Evolutionary conservation across 345 rosid species (phyloP), one percentile per base, ranked within the genome.

Genomic region (Viola odorata): DNA sequence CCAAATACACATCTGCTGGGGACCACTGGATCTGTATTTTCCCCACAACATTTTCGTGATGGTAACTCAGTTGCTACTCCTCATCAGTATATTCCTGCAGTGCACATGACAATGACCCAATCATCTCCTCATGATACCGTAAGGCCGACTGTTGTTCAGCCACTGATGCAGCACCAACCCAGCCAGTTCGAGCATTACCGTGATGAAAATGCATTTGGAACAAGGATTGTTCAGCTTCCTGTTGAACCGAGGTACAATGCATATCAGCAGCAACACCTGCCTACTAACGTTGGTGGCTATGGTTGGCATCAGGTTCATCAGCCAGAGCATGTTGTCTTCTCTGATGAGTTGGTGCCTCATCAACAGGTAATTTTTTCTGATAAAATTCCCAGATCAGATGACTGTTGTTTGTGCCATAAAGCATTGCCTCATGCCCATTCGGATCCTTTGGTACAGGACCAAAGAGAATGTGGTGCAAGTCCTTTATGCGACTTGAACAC

Each of bases 371-470:
- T 36, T 44, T 53, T 73, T 70, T 73, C 77, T 53, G 82, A 79
- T 62, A 77, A 66, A 53, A 48, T 53, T 45, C 61, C 67, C 55
- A 74, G 67, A 65, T 63, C 75, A 47, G 94, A 86, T 12, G 92
- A 77, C 50, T 80, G 87, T 57, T 45, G 56, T 50, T 69, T 80
- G 89, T 84, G 89, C 69, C 84, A 82, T 57, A 86, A 80, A 71
- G 78, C 85, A 56, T 74, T 86, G 77, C 87, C 87, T 63, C 89
- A 82, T 76, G 83, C 78, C 48, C 85, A 86, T 79, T 86, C 84
- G 0, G 89, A 86, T 80, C 72, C 85, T 57, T 7, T 75, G 67
- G 68, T 68, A 55, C 78, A 44, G 61, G 84, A 73, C 63, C 74
- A 58, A 47, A 73, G 77, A 62, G 80, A 71, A 4, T 45, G 55